Conservation (phyloP, 148 eudicot species). For the Polygonum aviculare region DNA sequence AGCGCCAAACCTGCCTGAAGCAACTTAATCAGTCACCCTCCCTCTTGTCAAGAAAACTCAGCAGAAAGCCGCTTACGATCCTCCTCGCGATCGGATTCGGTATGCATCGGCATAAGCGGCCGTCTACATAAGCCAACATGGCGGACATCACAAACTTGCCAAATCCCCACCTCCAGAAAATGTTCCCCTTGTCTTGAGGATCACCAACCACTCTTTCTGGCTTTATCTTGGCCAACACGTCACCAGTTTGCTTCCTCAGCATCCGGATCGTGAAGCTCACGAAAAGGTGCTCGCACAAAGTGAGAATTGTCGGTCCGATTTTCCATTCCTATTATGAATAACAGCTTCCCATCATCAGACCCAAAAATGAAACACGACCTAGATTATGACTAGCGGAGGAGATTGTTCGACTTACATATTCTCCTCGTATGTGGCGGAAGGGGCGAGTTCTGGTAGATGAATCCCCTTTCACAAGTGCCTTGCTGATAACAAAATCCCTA, state of each 20-base stretch:
- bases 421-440: conserved; percentile 71
- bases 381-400: neutral
- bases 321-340: conserved; percentile 62
- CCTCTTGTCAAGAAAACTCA: conserved; percentile 75
- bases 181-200: conserved; percentile 21
- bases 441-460: conserved; percentile 50
- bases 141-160: conserved; percentile 80
- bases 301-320: conserved; percentile 77
- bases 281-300: conserved; percentile 87
- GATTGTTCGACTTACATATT: conserved; percentile 39
- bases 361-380: neutral
- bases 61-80: conserved; percentile 86
- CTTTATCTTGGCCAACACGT: conserved; percentile 29
- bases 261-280: conserved; percentile 85
- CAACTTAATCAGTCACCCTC: conserved; percentile 20
- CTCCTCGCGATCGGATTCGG: conserved; percentile 91
- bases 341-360: neutral
- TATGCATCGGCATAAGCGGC: conserved; percentile 77
- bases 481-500: conserved; percentile 77
- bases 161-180: conserved; percentile 67
- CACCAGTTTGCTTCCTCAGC: conserved; percentile 62
- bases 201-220: conserved; percentile 22
- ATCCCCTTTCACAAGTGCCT: conserved; percentile 80
- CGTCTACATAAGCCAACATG: conserved; percentile 81
- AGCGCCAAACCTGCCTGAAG: neutral